These are phyloP conservation scores for Colletotrichum theobromicola DNA, from an alignment of 2,329 filamentous ascomycete species.

Conservation along the genomic window DNA sequence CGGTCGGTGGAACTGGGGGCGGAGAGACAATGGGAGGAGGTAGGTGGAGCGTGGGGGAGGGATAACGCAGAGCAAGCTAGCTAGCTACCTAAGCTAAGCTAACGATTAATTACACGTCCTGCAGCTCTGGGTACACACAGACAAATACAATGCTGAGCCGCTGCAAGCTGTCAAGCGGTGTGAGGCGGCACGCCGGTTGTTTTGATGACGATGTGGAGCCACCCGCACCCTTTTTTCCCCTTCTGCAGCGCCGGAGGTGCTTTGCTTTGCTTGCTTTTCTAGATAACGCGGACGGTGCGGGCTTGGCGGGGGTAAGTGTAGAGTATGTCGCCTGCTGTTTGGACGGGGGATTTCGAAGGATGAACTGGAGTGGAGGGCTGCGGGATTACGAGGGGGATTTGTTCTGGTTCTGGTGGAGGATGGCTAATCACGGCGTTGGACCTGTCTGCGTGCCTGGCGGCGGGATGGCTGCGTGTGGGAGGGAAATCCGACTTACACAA, in stretches of 20 bases:
- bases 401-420: too few species aligned
- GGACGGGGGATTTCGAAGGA: not conserved
- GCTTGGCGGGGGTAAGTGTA: not conserved
- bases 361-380: not conserved
- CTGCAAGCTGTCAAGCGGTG: not conserved
- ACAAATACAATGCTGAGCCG: too few species aligned
- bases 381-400: not conserved
- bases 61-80: not conserved
- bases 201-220: not conserved
- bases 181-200: not conserved
- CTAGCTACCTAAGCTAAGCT: not conserved
- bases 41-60: not conserved
- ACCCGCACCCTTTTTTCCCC: not conserved
- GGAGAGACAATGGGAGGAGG: not conserved
- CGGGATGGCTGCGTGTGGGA: not conserved
- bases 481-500: not conserved
- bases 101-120: not conserved
- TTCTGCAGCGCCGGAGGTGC: not conserved
- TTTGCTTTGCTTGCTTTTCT: too few species aligned
- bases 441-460: not conserved
- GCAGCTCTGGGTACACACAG: not conserved
- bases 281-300: not conserved
- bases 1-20: not conserved
- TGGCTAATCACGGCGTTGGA: not conserved
- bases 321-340: too few species aligned